Percentiles rank a stretch among this genome's conserved stretches.
These are phyloP conservation scores for Patellifolia procumbens DNA, from an alignment of 179 eudicot genomes.

Conservation along the genomic window DNA sequence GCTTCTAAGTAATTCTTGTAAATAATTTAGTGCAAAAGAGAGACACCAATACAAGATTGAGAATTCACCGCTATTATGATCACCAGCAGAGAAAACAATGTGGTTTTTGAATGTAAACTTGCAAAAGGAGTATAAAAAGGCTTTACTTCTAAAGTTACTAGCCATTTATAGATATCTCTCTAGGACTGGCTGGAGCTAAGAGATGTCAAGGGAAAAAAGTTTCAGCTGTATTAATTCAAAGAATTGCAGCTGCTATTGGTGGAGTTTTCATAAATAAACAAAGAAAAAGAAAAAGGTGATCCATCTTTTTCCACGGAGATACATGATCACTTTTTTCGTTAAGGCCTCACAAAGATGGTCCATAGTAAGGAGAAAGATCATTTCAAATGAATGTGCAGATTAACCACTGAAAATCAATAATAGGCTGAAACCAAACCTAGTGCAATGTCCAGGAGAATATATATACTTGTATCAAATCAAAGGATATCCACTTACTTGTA, in stretches of 20 bases:
- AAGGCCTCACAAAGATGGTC: not conserved
- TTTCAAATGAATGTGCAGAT: not conserved
- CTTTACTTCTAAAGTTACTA: not conserved
- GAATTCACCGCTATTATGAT: not conserved
- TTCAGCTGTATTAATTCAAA: not conserved
- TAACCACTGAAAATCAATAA: not conserved
- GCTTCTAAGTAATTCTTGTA: not conserved
- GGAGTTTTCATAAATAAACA: too few relatives aligned
- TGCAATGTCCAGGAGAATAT: slow-evolving; percentile 10
- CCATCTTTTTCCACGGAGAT: not conserved
- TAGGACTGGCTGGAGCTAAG: too few relatives aligned
- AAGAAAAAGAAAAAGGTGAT: not conserved
- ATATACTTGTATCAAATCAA: not conserved
- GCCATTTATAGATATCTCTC: not conserved
- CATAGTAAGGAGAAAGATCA: not conserved
- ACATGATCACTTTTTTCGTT: not conserved
- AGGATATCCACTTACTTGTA: slow-evolving; percentile 54
- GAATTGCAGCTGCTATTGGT: too few relatives aligned
- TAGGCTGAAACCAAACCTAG: not conserved
- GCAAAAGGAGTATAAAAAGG: not conserved
- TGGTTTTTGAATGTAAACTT: not conserved
- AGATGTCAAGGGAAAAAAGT: not conserved
- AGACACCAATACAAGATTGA: not conserved
- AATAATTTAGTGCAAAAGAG: not conserved
- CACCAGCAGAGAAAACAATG: not conserved